phyloP scores from a whole-genome alignment of 495 filamentous ascomycete species.

The Elasticomyces elasticus region DNA sequence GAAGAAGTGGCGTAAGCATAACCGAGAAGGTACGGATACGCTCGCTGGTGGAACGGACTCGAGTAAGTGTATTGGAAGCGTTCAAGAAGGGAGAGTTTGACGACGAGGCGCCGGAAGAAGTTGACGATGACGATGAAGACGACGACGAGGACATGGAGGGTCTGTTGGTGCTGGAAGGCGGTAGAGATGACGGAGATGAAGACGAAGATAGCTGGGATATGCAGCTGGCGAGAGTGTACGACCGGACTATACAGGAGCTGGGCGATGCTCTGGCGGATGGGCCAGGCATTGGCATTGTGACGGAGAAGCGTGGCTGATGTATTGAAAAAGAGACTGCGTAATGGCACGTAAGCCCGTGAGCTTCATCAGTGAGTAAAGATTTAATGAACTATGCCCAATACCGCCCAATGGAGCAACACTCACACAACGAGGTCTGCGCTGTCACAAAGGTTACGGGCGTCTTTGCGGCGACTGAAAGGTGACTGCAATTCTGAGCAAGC shows the following conservation, averaged over 20 bases:
- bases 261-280: constrained; percentile 50
- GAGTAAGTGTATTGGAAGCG: constrained; percentile 55
- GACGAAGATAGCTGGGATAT: constrained; percentile 45
- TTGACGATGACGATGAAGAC: constrained; percentile 29
- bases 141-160: constrained; percentile 27
- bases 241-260: constrained; percentile 62
- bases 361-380: no score
- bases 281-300: constrained; percentile 31
- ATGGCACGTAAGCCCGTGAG: not conserved
- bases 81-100: constrained; percentile 38
- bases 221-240: constrained; percentile 67
- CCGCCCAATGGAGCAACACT: no score
- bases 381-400: no score
- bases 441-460: no score
- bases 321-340: not conserved
- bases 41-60: constrained; percentile 59
- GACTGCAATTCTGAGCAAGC: no score
- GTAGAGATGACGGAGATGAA: constrained; percentile 28
- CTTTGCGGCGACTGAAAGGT: no score
- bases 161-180: constrained; percentile 32
- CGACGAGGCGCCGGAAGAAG: constrained; percentile 21
- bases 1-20: constrained; percentile 31
- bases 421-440: no score
- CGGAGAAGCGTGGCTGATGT: constrained; percentile 21
- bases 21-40: constrained; percentile 79